Base-by-base conservation (phyloP, 2,329 filamentous ascomycete genomes). In the Fusarium bulbicola region DNA sequence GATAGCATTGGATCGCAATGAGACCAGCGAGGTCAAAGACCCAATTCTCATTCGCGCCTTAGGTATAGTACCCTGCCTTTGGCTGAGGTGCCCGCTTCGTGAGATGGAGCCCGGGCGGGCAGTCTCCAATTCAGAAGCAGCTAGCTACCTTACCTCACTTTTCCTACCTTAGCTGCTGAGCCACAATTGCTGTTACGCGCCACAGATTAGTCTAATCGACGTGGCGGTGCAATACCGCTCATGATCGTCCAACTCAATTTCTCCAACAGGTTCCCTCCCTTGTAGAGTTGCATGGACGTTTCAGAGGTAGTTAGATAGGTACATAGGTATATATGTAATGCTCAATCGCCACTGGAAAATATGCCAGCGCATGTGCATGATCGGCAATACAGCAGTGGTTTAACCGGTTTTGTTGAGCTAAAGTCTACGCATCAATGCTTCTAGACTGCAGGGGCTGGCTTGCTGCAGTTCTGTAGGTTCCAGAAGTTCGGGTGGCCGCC, bases 1-100 rank as follows among this genome's bases (percentile, higher is more conserved):
- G 73, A 65, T 66, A 72, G 63, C 62, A 70, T 43, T 61, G 49
- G 59, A 61, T 74, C 62, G 67, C 72, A 74, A 59, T 71, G 64
- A 73, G 70, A 67, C 66, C 68, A 70, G 68, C 50, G 57, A 70
- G 63, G 57, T 74, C 71, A 70, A 49, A 60, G 68, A 75, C 71
- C 72, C 63, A 71, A 73, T 74, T 57, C 66, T 70, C 42, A 66
- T 77, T 66, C 59, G 65, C 70, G 59, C 76, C 75, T 75, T 58
- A 68, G 49, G 63, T 66, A n/a, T n/a, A n/a, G n/a, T n/a, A 49
- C 63, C 63, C 20, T 53, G 36, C 34, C 50, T 58, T 39, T 52
- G 67, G 66, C 54, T 45, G n/a, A 53, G 64, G 52, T 53, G 66
- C 66, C 59, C 49, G 65, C 68, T 61, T 61, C 54, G 32, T 49